Base-by-base conservation (phyloP, 139 green algal genomes). In the Spirogloea muscicola region DNA sequence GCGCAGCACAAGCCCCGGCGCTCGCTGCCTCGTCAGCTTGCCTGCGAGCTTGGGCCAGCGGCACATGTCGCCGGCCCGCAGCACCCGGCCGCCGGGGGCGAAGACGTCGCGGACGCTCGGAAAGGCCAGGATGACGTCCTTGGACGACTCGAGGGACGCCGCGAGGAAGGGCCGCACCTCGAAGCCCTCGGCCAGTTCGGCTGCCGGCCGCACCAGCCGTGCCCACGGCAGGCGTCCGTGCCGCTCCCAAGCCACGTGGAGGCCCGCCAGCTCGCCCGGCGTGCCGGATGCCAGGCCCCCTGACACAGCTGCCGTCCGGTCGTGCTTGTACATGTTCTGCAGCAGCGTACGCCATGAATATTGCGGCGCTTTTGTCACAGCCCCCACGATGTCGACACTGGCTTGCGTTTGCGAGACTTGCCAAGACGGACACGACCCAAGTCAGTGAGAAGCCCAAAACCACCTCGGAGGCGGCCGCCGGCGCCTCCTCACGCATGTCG, bases 201-300 rank as follows among this genome's bases (percentile, higher is more conserved):
- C 81, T 16, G 86, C 74, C 1, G 91, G 91, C 40, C 46, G 3
- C 44, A 96, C 72, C 25, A 96, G 75, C 0, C 76, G 37, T 3
- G 72, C 29, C 91, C 91, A 96, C 3, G 85, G 77, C 72, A 90
- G 68, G 1, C 25, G n/a, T 1, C 91, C 88, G 73, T 91, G 84
- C 1, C 86, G 70, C 34, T 74, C 39, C 74, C 78, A 84, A 0
- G 80, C 77, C 46, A 84, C 2, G 59, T 89, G 79, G 44, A 95
- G 64, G 2, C 90, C 90, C 44, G 72, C 80, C 48, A 96, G 76
- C 82, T 96, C 90, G 34, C 91, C 67, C 0, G 91, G 91, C 1
- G 95, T 87, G 0, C 79, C 91, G 5, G 92, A 63, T 1, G 90
- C 85, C 48, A 93, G 73, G 0, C 88, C 88, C 0, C 91, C 91